A percentile compares a stretch with the other conserved stretches of the same genome.
Conservation (phyloP, 208 protist genomes). For the Acanthamoeba sp. region DNA sequence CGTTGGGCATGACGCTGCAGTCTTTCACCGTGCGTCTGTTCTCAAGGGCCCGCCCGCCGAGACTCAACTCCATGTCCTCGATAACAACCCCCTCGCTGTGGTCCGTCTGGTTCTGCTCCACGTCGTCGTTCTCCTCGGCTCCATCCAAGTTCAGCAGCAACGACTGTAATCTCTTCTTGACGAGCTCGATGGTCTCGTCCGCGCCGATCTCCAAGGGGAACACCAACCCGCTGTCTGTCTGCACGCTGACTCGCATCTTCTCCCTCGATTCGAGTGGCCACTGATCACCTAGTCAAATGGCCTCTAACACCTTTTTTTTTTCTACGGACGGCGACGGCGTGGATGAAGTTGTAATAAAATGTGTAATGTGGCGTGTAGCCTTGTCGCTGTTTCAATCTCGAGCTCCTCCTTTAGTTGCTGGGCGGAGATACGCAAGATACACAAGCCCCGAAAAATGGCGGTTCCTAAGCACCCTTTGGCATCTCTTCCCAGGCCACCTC, state of each 20-base stretch:
- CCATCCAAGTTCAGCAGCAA: background rate
- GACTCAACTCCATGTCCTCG: constrained; percentile 45
- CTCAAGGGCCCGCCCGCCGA: constrained; percentile 11
- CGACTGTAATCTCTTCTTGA: constrained; percentile 5
- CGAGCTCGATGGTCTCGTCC: background rate
- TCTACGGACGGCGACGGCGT: no score
- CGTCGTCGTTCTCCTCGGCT: constrained; percentile 11
- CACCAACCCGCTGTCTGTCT: constrained; percentile 4
- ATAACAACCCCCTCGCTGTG: background rate
- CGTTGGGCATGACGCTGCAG: constrained; percentile 10
- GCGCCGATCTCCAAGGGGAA: background rate
- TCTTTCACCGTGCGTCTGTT: background rate
- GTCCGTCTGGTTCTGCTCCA: constrained; percentile 23
- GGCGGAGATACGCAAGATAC: no score
- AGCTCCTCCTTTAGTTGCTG: no score
- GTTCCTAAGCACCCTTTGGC: no score
- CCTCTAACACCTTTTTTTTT: no score
- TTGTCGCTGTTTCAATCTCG: no score
- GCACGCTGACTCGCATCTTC: background rate
- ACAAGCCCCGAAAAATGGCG: no score
- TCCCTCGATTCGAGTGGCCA: no score
- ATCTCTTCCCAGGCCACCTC: no score
- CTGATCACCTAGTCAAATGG: no score
- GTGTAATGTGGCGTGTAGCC: no score
- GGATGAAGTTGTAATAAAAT: no score